Evolutionary conservation across 352 stramenopile genomes (phyloP), one percentile per base, ranked within the genome.

Genomic region (Pythium aquatile): DNA sequence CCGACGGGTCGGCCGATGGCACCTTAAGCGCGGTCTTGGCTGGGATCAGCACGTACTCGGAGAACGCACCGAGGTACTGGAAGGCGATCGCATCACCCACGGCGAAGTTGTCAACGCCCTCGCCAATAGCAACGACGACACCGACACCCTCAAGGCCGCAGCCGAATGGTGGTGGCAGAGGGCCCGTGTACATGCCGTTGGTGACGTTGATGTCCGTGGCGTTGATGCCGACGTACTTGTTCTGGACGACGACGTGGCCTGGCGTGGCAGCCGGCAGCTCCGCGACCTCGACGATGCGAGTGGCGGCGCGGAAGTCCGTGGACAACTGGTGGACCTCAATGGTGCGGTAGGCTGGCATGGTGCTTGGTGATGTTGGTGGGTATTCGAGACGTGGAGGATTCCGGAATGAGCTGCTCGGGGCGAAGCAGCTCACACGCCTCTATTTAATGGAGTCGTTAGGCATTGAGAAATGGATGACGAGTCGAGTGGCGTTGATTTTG

Each of bases 131-230:
- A 14, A 62, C 42, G 1, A 81, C 74, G 14, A 81, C 55, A 29
- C 74, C 74, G 17, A 78, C 74, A 29, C 68, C 75, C 35, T 87
- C 78, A 56, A 87, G 81, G n/a, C 78, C 78, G 49, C 68, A 77
- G 66, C 79, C 78, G 30, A 87, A 87, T 24, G 20, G 20, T 24
- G 20, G 20, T 2, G 78, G 78, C 26, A 69, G 78, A 58, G 73
- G 10, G 81, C 70, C 46, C 73, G 73, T 9, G 73, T 66, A 24
- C 70, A 83, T 69, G 65, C 79, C 76, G 61, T 83, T 81, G 37
- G 69, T 87, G 66, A 73, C 78, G 72, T 83, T 88, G 69, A 87
- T 78, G 65, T 87, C 81, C 16, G 66, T 75, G 30, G 73, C 74
- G 59, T 80, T 78, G 69, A 81, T 71, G 42, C 69, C 73, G 17